A percentile compares a stretch with the other conserved stretches of the same genome.
phyloP scores from a whole-genome alignment of 345 rosid species.

The Raphanus sativus region DNA sequence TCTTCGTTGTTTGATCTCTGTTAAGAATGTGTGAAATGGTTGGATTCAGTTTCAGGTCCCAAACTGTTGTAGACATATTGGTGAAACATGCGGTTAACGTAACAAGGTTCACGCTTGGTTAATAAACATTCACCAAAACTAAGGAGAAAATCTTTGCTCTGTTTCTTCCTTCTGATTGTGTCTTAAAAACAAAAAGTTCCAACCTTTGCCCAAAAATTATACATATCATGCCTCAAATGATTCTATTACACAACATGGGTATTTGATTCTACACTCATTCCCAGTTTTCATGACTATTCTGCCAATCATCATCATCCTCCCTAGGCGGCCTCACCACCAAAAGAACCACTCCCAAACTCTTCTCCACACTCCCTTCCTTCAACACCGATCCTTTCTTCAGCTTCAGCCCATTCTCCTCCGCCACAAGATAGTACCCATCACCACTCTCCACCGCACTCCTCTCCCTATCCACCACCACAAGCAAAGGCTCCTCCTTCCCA shows the following conservation, averaged over 20 bases:
- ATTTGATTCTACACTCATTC: constrained; percentile 45
- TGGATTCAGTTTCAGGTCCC: constrained; percentile 62
- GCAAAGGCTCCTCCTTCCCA: constrained; percentile 69
- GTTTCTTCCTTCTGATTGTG: constrained; percentile 20
- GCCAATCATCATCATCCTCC: constrained; percentile 56
- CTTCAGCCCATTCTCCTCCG: not conserved
- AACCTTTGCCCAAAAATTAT: constrained; percentile 34
- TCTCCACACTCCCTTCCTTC: not conserved
- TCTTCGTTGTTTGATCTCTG: constrained; percentile 30
- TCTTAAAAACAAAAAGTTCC: constrained; percentile 22
- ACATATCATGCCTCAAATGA: constrained; percentile 21
- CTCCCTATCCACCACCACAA: constrained; percentile 71
- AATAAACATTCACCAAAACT: constrained; percentile 3
- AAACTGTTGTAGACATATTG: constrained; percentile 88
- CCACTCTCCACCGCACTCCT: constrained; percentile 54
- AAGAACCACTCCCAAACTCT: constrained; percentile 40
- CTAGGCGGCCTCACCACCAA: constrained; percentile 81
- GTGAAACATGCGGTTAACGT: constrained; percentile 84
- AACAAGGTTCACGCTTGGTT: constrained; percentile 89
- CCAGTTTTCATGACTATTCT: constrained; percentile 66
- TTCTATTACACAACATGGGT: constrained; percentile 12
- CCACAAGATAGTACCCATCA: not conserved
- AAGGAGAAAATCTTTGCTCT: constrained; percentile 6
- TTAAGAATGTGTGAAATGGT: not conserved
- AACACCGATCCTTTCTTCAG: constrained; percentile 52